Base-by-base conservation (phyloP, 2,329 filamentous ascomycete genomes). In the Plectosphaerella cucumerina region DNA sequence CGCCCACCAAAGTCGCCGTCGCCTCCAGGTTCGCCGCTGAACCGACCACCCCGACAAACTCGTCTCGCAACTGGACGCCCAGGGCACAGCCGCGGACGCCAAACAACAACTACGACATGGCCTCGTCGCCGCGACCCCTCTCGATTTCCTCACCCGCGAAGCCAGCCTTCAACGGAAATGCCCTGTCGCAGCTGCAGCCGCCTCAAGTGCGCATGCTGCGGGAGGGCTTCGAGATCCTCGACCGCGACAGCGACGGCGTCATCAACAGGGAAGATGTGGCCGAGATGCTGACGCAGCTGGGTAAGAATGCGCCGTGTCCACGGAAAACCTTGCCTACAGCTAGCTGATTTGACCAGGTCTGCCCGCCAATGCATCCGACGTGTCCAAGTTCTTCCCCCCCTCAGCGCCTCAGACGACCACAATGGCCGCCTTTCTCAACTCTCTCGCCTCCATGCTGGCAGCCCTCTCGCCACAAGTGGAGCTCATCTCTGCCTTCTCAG, bases 171-270 rank as follows among this genome's bases (percentile, higher is more conserved):
- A 68, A 73, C 49, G 73, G 75, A 33, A 83, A 78, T 59, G 76
- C 84, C 14, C 73, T 91, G 43, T 85, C 86, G 3, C 86, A 89
- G 62, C 71, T 97, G 41, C 88, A 93, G 35, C 85, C 90, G 3
- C 78, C 89, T 3, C 90, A 97, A 60, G 84, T 97, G 34, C 84
- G 92, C 62, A 89, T 90, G 60, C 81, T 99, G 70, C 84, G 94
- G 54, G 93, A 97, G 65, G 90, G 88, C 0, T 99, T 97, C 68
- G 90, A 95, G 68, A 91, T 97, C 53, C 78, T 99, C 44, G 94
- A 97, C 68, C 81, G 90, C 53, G 87, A 94, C 68, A 92, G 90
- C 62, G 90, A 94, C 62, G 92, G 93, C 17, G 75, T 82, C 47
- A 86, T 99, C 54, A 88, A 86, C 58, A 80, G 87, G 53, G 87